Percentiles rank a stretch among this genome's conserved stretches.
Evolutionary conservation across 345 rosid genomes (phyloP).

Genomic region (Citrus inodora): DNA sequence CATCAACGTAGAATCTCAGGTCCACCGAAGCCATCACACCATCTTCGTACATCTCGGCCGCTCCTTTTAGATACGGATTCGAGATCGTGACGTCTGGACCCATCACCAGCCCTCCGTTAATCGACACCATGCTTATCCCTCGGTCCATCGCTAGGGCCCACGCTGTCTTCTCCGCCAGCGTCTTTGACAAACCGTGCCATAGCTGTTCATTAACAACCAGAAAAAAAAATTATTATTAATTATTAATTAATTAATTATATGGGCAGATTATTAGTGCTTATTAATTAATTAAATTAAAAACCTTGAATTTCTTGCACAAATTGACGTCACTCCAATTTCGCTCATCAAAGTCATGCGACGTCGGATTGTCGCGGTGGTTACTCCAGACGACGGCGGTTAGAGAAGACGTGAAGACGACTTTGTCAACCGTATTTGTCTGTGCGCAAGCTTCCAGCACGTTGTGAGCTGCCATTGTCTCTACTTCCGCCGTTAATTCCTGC

Average conservation of each 20-base stretch:
- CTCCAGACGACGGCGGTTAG: conserved; percentile 52
- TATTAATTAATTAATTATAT: no score
- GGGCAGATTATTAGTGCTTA: no score
- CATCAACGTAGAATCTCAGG: conserved; percentile 39
- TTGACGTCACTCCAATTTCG: conserved; percentile 49
- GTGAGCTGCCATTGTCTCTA: conserved; percentile 64
- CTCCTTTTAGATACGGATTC: conserved; percentile 59
- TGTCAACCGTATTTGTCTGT: conserved; percentile 48
- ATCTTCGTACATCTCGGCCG: conserved; percentile 75
- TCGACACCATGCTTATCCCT: conserved; percentile 52
- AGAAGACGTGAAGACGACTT: conserved; percentile 70
- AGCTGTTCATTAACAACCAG: conserved; percentile 27
- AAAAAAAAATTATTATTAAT: no score
- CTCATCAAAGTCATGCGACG: conserved; percentile 39
- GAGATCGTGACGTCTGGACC: conserved; percentile 35
- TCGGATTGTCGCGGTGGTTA: conserved; percentile 26
- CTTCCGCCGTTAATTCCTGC: conserved; percentile 63
- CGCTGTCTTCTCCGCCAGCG: conserved; percentile 63
- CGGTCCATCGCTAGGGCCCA: conserved; percentile 86
- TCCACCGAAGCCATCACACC: conserved; percentile 60
- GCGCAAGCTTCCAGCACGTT: conserved; percentile 74
- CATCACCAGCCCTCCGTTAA: conserved; percentile 58
- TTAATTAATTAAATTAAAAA: neutral
- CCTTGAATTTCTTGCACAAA: conserved; percentile 60
- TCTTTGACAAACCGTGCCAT: conserved; percentile 65